phyloP scores from a whole-genome alignment of 176 grass and related monocot genomes.

The Juncus effusus region DNA sequence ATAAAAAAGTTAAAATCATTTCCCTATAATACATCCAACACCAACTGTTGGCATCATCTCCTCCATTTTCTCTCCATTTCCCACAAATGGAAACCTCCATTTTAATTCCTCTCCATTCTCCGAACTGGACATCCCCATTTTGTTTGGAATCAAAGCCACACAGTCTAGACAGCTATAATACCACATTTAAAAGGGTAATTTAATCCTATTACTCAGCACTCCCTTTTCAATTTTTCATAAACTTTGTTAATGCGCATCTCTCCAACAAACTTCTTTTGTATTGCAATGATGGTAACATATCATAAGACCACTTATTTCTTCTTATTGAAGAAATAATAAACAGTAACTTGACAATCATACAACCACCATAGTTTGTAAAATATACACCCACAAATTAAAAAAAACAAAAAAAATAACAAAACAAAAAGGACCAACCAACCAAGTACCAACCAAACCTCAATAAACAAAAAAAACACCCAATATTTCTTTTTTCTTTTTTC shows the following conservation, averaged over 20 bases:
- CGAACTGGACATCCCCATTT: slow-evolving; percentile 8
- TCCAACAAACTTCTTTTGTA: slow-evolving; percentile 20
- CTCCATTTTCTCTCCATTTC: slow-evolving; percentile 15
- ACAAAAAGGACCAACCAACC: slow-evolving; percentile 27
- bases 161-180: slow-evolving; percentile 16
- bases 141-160: slow-evolving; percentile 24
- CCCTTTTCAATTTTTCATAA: slow-evolving; percentile 12
- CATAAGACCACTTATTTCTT: slow-evolving; percentile 57
- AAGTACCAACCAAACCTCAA: slow-evolving; percentile 23
- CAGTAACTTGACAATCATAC: slow-evolving; percentile 30
- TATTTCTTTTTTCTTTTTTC: slow-evolving; percentile 32
- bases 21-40: slow-evolving; percentile 29
- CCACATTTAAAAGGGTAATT: slow-evolving; percentile 19
- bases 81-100: background rate
- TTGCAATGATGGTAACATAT: slow-evolving; percentile 28
- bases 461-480: slow-evolving; percentile 31
- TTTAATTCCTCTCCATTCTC: background rate
- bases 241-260: slow-evolving; percentile 24
- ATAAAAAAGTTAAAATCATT: slow-evolving; percentile 24
- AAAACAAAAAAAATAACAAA: slow-evolving; percentile 30
- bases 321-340: slow-evolving; percentile 30
- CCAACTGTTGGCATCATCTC: slow-evolving; percentile 4
- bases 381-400: slow-evolving; percentile 52
- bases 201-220: slow-evolving; percentile 15
- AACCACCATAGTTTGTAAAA: slow-evolving; percentile 35